Evolutionary conservation across 352 stramenopile species (phyloP).

Genomic region (Phytophthora syringae): DNA sequence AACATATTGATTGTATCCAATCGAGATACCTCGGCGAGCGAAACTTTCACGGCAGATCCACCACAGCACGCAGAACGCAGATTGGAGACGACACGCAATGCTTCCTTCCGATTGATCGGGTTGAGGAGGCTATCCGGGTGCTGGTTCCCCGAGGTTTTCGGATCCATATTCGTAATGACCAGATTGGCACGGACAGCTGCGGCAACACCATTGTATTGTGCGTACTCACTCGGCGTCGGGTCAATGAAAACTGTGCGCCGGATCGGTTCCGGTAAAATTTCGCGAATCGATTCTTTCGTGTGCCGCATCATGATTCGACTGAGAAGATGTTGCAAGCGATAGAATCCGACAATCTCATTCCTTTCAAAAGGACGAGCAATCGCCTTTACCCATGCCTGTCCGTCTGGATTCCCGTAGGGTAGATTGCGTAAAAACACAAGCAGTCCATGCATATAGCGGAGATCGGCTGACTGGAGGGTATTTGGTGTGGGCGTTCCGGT

Average conservation of each 20-base stretch:
- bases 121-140: conserved; percentile 83
- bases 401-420: conserved; percentile 81
- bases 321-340: conserved; percentile 85
- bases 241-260: conserved; percentile 62
- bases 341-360: conserved; percentile 59
- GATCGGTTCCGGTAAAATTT: conserved; percentile 62
- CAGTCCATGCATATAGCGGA: conserved; percentile 92
- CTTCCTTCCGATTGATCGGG: conserved; percentile 68
- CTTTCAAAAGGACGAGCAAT: conserved; percentile 79
- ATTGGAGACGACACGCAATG: conserved; percentile 63
- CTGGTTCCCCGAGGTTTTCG: conserved; percentile 54
- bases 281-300: conserved; percentile 91
- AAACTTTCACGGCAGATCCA: conserved; percentile 52
- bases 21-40: conserved; percentile 45
- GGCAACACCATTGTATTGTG: conserved; percentile 76
- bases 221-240: conserved; percentile 71
- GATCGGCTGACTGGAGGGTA: conserved; percentile 79
- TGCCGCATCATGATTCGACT: conserved; percentile 95
- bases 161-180: conserved; percentile 80
- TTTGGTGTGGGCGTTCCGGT: conserved; percentile 96
- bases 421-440: conserved; percentile 92
- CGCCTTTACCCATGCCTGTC: conserved; percentile 77
- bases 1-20: conserved; percentile 75
- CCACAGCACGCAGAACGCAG: conserved; percentile 66
- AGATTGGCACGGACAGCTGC: conserved; percentile 72